These are phyloP conservation scores for Platismatia glauca DNA, from an alignment of 495 filamentous ascomycete genomes.

Conservation along the genomic window DNA sequence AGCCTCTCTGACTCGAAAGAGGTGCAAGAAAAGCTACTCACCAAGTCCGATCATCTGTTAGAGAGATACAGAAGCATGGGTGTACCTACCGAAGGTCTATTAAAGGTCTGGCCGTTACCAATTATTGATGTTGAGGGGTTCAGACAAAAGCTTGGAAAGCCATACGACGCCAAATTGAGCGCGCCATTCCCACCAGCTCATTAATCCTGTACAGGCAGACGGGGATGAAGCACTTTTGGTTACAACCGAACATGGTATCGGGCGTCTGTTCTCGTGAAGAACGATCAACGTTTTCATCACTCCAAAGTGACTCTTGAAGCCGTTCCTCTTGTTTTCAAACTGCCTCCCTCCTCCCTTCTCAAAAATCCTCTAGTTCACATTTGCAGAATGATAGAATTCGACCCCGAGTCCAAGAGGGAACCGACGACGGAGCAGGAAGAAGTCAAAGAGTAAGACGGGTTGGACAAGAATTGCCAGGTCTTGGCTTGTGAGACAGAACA, in stretches of 20 bases:
- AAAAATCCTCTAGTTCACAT: background rate
- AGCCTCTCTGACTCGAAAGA: background rate
- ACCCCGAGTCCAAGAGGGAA: background rate
- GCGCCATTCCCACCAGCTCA: background rate
- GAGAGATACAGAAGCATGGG: background rate
- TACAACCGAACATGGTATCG: background rate
- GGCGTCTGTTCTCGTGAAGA: background rate
- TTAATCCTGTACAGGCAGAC: background rate
- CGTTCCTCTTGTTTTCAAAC: background rate
- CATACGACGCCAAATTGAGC: too few species aligned
- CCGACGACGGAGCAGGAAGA: background rate
- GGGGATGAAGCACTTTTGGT: background rate
- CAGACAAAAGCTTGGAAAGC: too few species aligned
- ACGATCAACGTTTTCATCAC: background rate
- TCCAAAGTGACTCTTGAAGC: background rate
- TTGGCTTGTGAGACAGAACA: background rate
- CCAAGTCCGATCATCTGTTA: background rate
- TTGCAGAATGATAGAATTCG: background rate
- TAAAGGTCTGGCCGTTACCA: background rate
- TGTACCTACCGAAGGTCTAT: background rate
- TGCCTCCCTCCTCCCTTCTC: background rate
- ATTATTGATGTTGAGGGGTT: background rate
- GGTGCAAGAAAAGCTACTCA: background rate
- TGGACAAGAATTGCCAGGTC: background rate
- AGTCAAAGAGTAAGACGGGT: background rate